Evolutionary conservation across 2,329 filamentous ascomycete species (phyloP).

Genomic region (Ascomycota sp.): DNA sequence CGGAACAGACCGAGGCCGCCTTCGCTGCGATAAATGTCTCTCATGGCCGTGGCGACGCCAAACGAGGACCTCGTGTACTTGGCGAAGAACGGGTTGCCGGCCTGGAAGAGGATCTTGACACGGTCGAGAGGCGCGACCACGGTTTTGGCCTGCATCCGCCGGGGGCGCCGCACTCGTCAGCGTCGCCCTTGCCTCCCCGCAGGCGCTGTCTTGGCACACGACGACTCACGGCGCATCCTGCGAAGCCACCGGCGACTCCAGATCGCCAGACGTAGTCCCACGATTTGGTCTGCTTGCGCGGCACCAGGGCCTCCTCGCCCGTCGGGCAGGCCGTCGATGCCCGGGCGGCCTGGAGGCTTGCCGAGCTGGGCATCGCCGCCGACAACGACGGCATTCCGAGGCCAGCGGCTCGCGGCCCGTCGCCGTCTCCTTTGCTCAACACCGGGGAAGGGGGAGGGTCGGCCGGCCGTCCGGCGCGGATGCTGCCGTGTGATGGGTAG

Average conservation of each 20-base stretch:
- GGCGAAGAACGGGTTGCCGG: conserved; percentile 78
- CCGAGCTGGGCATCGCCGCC: too few relatives aligned
- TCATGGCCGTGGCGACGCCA: conserved; percentile 64
- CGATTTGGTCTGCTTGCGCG: conserved; percentile 36
- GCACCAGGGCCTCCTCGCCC: conserved; percentile 24
- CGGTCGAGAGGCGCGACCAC: conserved; percentile 88
- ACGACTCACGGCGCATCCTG: conserved; percentile 70
- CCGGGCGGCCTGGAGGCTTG: too few relatives aligned
- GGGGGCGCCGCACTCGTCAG: too few relatives aligned
- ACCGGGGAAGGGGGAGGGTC: too few relatives aligned
- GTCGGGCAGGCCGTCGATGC: conserved; percentile 25
- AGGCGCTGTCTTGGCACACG: too few relatives aligned
- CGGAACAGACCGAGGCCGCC: conserved; percentile 66
- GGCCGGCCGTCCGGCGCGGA: too few relatives aligned
- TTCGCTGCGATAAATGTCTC: conserved; percentile 59
- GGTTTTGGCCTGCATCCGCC: conserved; percentile 59
- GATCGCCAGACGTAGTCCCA: conserved; percentile 70
- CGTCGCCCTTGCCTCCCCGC: too few relatives aligned
- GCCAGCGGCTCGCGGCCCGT: too few relatives aligned
- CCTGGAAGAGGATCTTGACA: conserved; percentile 97
- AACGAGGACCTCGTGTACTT: conserved; percentile 85
- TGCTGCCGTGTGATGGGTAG: too few relatives aligned
- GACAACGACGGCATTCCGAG: too few relatives aligned
- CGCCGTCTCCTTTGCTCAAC: too few relatives aligned
- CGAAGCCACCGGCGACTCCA: conserved; percentile 70